Evolutionary conservation across 1,284 basidiomycete species (phyloP), one percentile per base, ranked within the genome.

Genomic region (Leccinum solheimii): DNA sequence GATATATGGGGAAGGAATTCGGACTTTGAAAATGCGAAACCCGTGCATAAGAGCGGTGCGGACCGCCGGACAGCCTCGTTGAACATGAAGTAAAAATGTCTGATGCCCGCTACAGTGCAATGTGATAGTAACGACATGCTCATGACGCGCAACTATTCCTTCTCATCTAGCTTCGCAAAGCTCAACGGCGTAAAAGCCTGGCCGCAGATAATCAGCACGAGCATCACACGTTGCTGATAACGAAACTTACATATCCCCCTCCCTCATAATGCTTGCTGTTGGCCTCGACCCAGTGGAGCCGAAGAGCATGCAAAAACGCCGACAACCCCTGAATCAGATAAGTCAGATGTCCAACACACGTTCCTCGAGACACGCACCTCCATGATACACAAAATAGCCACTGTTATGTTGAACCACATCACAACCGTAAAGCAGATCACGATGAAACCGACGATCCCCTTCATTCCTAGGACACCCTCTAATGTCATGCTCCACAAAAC

Each of bases 181-280:
- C 81, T 87, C 56, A 91, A 75, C 59, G 89, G 88, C 55, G 77
- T 78, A 75, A 91, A 91, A 63, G 82, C 80, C 88, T 91, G 66
- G 60, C 49, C 61, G 63, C 63, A 59, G 60, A 69, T 60, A 36
- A 75, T 75, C 69, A 78, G 70, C 72, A 72, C 66, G 66, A 66
- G 68, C 55, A 40, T 38, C 58, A 68, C 70, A 71, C 67, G 65
- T 64, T 62, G 61, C 38, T 43, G 30, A 60, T 69, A 65, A 61
- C 2, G 43, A 50, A 55, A 87, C 88, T 74, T 78, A 91, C 89
- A 82, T 94, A 88, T 71, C 95, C 94, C 63, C 86, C 90, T 43
- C 94, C 95, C 78, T 91, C 88, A 78, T 93, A 98, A 76, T 96
- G 94, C 83, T 98, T 98, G 79, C 94, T 95, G 80, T 96, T 96